Percentiles rank a stretch among this genome's conserved stretches.
phyloP scores from a whole-genome alignment of 1,284 basidiomycete genomes.

The Hypsizygus ulmarius region DNA sequence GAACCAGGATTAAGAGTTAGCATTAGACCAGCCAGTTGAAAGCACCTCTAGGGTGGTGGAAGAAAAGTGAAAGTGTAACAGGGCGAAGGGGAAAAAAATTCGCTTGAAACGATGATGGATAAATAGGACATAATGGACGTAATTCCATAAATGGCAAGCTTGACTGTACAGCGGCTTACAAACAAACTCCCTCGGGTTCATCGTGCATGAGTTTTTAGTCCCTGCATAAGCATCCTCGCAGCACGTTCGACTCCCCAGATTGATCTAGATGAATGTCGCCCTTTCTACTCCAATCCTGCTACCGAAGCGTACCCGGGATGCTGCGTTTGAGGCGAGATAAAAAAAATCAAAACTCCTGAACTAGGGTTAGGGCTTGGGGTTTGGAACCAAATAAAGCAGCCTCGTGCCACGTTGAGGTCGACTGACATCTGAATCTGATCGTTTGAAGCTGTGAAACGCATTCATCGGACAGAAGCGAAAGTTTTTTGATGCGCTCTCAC shows the following conservation, averaged over 20 bases:
- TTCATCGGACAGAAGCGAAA: slow-evolving; percentile 11
- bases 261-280: slow-evolving; percentile 16
- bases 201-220: slow-evolving; percentile 22
- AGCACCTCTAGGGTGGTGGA: slow-evolving; percentile 35
- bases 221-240: slow-evolving; percentile 8
- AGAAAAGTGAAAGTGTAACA: slow-evolving; percentile 30
- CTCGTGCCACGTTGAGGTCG: slow-evolving; percentile 27
- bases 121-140: slow-evolving; percentile 34
- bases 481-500: slow-evolving; percentile 24
- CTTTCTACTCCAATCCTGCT: slow-evolving; percentile 12
- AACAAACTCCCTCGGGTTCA: slow-evolving; percentile 24
- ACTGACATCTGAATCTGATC: slow-evolving; percentile 22
- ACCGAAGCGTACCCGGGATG: slow-evolving; percentile 6
- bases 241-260: slow-evolving; percentile 10
- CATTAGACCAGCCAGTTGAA: slow-evolving; percentile 52
- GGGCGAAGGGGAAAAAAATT: slow-evolving; percentile 44
- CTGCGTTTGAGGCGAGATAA: slow-evolving; percentile 5
- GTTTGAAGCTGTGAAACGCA: slow-evolving; percentile 19
- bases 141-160: slow-evolving; percentile 29
- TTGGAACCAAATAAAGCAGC: slow-evolving; percentile 20
- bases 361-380: slow-evolving; percentile 25
- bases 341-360: slow-evolving; percentile 10
- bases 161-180: slow-evolving; percentile 22
- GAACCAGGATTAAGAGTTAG: slow-evolving; percentile 75
- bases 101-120: slow-evolving; percentile 33